Percentiles rank a stretch among this genome's conserved stretches.
phyloP scores from a whole-genome alignment of 2,329 filamentous ascomycete species.

The Colletotrichum sp. region DNA sequence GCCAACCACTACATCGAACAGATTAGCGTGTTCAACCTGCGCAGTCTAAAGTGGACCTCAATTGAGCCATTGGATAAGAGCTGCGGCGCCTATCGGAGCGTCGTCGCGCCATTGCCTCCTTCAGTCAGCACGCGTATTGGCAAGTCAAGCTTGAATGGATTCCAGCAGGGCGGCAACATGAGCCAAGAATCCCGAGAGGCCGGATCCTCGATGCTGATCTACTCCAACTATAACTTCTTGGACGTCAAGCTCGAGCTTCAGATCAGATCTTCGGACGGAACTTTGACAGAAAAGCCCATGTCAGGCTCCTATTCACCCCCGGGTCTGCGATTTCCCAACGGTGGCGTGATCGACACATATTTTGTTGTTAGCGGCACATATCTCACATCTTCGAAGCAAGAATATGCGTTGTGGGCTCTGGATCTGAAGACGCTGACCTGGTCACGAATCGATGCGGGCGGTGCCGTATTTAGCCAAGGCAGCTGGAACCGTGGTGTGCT shows the following conservation, averaged over 20 bases:
- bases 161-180: slow-evolving; percentile 50
- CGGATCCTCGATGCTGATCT: slow-evolving; percentile 86
- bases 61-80: slow-evolving; percentile 87
- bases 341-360: slow-evolving; percentile 92
- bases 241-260: slow-evolving; percentile 97
- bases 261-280: slow-evolving; percentile 83
- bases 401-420: slow-evolving; percentile 95
- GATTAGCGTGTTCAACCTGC: slow-evolving; percentile 96
- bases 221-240: slow-evolving; percentile 98
- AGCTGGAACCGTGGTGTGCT: slow-evolving; percentile 97
- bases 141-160: slow-evolving; percentile 51
- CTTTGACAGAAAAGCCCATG: slow-evolving; percentile 87
- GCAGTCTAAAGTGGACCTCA: slow-evolving; percentile 94
- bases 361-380: slow-evolving; percentile 98
- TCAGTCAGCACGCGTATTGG: slow-evolving; percentile 71
- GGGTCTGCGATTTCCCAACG: slow-evolving; percentile 92
- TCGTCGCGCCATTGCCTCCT: slow-evolving; percentile 82
- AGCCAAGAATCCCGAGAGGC: slow-evolving; percentile 61
- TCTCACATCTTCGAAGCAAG: slow-evolving; percentile 95
- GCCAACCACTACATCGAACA: slow-evolving; percentile 99
- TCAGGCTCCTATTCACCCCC: slow-evolving; percentile 85
- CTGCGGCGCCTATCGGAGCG: slow-evolving; percentile 95
- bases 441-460: slow-evolving; percentile 95
- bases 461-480: slow-evolving; percentile 92
- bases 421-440: slow-evolving; percentile 88